These are phyloP conservation scores for Apiospora aurea DNA, from an alignment of 2,329 filamentous ascomycete genomes.

Conservation along the genomic window DNA sequence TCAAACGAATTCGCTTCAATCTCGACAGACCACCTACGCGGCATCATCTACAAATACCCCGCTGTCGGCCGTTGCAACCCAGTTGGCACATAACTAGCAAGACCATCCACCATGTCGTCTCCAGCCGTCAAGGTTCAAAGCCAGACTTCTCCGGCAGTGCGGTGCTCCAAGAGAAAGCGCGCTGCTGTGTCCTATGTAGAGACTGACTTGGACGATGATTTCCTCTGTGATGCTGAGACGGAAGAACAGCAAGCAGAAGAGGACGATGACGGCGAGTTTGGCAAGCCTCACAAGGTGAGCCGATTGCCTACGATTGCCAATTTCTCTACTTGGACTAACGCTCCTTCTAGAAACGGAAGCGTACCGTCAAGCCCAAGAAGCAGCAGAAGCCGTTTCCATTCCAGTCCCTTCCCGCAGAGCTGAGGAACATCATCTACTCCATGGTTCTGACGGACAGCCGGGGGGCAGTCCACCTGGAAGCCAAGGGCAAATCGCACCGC, in stretches of 20 bases:
- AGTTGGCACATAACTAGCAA: neutral
- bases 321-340: neutral
- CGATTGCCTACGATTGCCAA: neutral
- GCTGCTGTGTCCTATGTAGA: neutral
- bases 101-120: neutral
- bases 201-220: neutral
- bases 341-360: neutral
- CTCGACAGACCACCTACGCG: neutral
- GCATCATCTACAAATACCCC: neutral
- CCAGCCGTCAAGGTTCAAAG: neutral
- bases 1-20: neutral
- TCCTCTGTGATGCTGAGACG: neutral
- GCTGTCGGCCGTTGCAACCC: neutral
- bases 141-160: neutral
- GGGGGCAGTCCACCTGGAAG: neutral
- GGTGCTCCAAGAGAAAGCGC: neutral
- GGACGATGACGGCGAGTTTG: neutral
- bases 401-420: constrained; percentile 2
- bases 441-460: neutral
- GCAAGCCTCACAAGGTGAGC: neutral
- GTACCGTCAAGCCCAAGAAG: neutral
- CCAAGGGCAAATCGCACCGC: constrained; percentile 1
- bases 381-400: constrained; percentile 16
- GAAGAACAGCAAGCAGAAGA: neutral
- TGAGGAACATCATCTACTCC: constrained; percentile 4